Base-by-base conservation (phyloP, 495 filamentous ascomycete genomes). In the Hypoxylon rickii region DNA sequence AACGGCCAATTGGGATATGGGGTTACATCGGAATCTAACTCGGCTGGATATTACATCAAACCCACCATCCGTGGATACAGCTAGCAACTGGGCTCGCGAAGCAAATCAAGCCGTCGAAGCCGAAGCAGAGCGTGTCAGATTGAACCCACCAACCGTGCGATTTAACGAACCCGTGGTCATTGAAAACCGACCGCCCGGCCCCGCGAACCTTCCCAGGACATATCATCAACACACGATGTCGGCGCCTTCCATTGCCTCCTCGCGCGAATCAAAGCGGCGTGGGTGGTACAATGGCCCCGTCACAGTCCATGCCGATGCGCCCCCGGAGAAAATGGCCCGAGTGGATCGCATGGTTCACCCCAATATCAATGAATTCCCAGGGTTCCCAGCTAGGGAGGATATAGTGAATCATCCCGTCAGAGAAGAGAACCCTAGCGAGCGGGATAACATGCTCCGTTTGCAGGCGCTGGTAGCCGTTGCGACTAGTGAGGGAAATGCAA, bases 381-480 rank as follows among this genome's bases (percentile, higher is more conserved):
- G 75, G 0, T 79, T 79, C 40, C 76, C 77, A 2, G 61, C 62
- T 4, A 69, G 74, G 15, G 74, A 74, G 10, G 45, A 45, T 20
- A 24, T 36, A 11, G 33, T 51, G 31, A 55, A 58, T 7, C 20
- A 44, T 5, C 26, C 44, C 1, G 32, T 55, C 12, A 62, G 68
- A 62, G 70, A 73, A 59, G 45, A 69, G 44, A 33, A 65, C 55
- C 29, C 52, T 55, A 62, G 72, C 55, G 58, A 68, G 19, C 33
- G 63, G 57, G 26, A 65, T 43, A 56, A 71, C 47, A 73, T 92
- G 84, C 79, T 82, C 44, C 77, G 89, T 11, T 73, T 96, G 17
- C 88, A 96, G 51, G 89, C 89, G 12, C 81, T 96, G 22, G 92
- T 96, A 19, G 92, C 92, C 2, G 90, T 94, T 47, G 92, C 92